Base-by-base conservation (phyloP, 2,329 filamentous ascomycete species). In the Paramyrothecium sp. region DNA sequence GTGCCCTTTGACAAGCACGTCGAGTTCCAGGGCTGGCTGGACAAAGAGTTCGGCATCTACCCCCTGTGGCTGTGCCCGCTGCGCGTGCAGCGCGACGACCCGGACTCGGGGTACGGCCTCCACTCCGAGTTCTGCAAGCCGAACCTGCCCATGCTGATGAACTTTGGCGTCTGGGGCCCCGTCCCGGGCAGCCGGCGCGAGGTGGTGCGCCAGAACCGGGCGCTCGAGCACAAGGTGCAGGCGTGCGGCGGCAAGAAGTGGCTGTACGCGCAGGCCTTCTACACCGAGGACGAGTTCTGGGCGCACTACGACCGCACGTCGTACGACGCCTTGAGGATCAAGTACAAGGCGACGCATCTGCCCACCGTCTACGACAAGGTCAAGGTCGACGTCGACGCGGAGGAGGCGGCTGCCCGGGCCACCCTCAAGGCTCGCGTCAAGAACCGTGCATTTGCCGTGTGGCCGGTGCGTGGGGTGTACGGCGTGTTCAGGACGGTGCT, bases 321-420 rank as follows among this genome's bases (percentile, higher is more conserved):
- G 65, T 89, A 90, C 60, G 82, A 89, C 49, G 69, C 66, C 3
- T 71, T 90, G 54, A 73, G 88, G 19, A 68, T 70, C 22, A 84
- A 81, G 65, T 90, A 89, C 65, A 72, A 76, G 4, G 88, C 88
- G 0, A 73, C 73, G 2, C 80, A 83, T 51, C 66, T 90, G 60
- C 87, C 86, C 1, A 86, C 75, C 30, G 86, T 90, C 2, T 89
- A 86, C 59, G 86, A 90, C 63, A 90, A 90, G 72, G 85, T 89
- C 22, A 82, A 80, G 63, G 81, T 83, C 1, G 76, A 78, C 41
- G 69, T 75, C 3, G 71, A 73, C 2, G 69, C 64, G 1, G 71
- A 75, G 34, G 67, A 68, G 34, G 64, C 62, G 11, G 68, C 65
- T 34, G 19, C 30, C 7, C 11, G 47, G 47, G 51, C 30, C 16